phyloP scores from a whole-genome alignment of 2,329 filamentous ascomycete species.

The Penicillium fuscoglaucum region DNA sequence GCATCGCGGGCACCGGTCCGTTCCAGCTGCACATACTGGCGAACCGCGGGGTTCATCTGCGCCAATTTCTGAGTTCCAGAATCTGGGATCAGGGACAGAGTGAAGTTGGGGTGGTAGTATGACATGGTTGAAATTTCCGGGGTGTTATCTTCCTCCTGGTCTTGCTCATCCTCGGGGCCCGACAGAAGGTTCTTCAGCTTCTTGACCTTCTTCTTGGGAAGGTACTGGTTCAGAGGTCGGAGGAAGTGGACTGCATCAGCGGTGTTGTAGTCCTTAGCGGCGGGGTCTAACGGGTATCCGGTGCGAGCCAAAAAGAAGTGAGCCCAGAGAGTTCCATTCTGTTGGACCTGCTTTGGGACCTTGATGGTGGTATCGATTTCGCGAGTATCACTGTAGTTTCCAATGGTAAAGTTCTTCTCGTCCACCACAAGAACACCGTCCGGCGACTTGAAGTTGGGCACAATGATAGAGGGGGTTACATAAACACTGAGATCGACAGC shows the following conservation, averaged over 20 bases:
- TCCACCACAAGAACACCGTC: conserved; percentile 71
- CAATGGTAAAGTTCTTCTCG: conserved; percentile 77
- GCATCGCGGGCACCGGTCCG: conserved; percentile 76
- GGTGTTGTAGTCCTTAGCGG: conserved; percentile 68
- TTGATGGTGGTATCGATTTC: conserved; percentile 73
- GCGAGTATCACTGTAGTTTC: conserved; percentile 76
- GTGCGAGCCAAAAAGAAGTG: conserved; percentile 86
- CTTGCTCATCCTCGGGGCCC: conserved; percentile 51
- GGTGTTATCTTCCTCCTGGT: conserved; percentile 56
- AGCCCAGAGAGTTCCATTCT: conserved; percentile 91
- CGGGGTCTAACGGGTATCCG: conserved; percentile 75
- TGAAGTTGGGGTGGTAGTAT: conserved; percentile 95
- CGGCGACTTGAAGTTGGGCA: conserved; percentile 63
- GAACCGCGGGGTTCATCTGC: conserved; percentile 69
- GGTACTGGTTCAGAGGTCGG: conserved; percentile 82
- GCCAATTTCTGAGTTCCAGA: conserved; percentile 68
- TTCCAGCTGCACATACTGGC: conserved; percentile 78
- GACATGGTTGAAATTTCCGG: conserved; percentile 71
- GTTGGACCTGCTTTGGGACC: conserved; percentile 76
- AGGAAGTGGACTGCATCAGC: conserved; percentile 78
- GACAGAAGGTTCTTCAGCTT: conserved; percentile 85
- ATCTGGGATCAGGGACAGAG: conserved; percentile 81
- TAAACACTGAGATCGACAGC: conserved; percentile 81
- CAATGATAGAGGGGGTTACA: conserved; percentile 71
- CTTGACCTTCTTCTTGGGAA: conserved; percentile 82